phyloP scores from a whole-genome alignment of 2,329 filamentous ascomycete species.

The Colletotrichum paranaense region DNA sequence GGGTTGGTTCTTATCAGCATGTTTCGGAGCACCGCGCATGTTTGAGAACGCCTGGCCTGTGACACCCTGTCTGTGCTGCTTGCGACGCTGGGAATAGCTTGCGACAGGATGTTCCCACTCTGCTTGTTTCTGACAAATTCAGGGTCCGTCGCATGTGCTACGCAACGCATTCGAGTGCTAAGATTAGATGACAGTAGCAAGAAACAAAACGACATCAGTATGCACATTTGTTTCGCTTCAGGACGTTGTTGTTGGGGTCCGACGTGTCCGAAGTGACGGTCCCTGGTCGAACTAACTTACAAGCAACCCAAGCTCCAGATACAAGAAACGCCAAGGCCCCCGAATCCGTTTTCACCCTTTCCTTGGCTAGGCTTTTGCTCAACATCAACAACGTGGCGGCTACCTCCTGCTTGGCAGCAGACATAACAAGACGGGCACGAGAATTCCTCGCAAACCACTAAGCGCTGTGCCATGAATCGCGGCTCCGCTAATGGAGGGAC shows the following conservation, averaged over 20 bases:
- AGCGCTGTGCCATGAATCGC: slow-evolving; percentile 7
- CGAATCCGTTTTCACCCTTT: neutral
- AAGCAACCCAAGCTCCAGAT: slow-evolving; percentile 14
- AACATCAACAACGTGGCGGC: neutral
- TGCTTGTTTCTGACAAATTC: slow-evolving; percentile 2
- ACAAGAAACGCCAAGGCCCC: slow-evolving; percentile 33
- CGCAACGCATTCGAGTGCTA: neutral
- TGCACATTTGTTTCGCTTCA: neutral
- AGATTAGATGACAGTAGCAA: slow-evolving; percentile 19
- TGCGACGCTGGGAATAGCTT: slow-evolving; percentile 31
- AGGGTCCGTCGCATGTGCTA: slow-evolving; percentile 15
- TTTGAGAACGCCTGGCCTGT: slow-evolving; percentile 28
- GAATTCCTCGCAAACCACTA: slow-evolving; percentile 2
- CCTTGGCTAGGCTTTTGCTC: neutral
- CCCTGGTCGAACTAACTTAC: neutral
- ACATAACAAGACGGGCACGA: neutral
- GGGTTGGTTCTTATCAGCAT: neutral
- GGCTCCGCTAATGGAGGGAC: neutral
- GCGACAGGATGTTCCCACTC: slow-evolving; percentile 20
- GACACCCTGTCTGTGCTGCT: slow-evolving; percentile 14
- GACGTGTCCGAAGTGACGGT: neutral
- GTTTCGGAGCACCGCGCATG: neutral
- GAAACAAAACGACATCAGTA: neutral
- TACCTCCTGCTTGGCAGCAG: slow-evolving; percentile 25
- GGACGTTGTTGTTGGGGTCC: neutral